phyloP scores from a whole-genome alignment of 1,139 yeast species.

The Magnusiomyces paraingens region DNA sequence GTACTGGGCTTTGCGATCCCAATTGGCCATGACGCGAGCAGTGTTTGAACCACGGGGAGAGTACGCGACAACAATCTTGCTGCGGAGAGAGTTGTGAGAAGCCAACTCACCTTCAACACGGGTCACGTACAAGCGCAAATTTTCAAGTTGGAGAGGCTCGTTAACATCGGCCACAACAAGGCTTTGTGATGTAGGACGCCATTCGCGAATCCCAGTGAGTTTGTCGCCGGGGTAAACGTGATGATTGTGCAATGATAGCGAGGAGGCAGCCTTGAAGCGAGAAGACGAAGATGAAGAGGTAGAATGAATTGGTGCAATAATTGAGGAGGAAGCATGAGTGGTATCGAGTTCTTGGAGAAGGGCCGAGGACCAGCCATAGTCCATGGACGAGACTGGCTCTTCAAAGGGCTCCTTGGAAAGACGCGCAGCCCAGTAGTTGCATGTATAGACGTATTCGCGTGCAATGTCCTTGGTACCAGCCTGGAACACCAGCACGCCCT shows the following conservation, averaged over 20 bases:
- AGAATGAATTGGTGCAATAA: neutral
- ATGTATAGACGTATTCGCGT: conserved; percentile 60
- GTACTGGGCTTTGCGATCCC: conserved; percentile 32
- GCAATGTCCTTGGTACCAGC: conserved; percentile 66
- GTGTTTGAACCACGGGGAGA: conserved; percentile 27
- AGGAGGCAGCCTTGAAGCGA: neutral
- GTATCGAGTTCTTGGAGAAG: conserved; percentile 18
- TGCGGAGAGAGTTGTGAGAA: conserved; percentile 26
- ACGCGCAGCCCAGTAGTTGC: conserved; percentile 86
- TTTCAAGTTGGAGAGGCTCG: conserved; percentile 28
- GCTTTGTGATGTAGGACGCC: conserved; percentile 31
- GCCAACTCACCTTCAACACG: conserved; percentile 28
- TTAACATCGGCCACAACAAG: conserved; percentile 29
- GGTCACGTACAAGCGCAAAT: conserved; percentile 24
- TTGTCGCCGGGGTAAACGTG: conserved; percentile 25
- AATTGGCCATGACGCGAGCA: conserved; percentile 28
- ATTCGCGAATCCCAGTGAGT: conserved; percentile 24
- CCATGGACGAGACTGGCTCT: conserved; percentile 61
- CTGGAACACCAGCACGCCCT: conserved; percentile 30
- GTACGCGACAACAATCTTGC: conserved; percentile 22
- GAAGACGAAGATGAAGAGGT: neutral
- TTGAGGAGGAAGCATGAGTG: neutral
- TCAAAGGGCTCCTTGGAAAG: conserved; percentile 66
- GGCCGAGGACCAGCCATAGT: conserved; percentile 63
- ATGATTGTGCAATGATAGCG: neutral